Evolutionary conservation across 768 basidiomycete genomes (phyloP), one percentile per base, ranked within the genome.

Genomic region (Hydnomerulius pinastri): DNA sequence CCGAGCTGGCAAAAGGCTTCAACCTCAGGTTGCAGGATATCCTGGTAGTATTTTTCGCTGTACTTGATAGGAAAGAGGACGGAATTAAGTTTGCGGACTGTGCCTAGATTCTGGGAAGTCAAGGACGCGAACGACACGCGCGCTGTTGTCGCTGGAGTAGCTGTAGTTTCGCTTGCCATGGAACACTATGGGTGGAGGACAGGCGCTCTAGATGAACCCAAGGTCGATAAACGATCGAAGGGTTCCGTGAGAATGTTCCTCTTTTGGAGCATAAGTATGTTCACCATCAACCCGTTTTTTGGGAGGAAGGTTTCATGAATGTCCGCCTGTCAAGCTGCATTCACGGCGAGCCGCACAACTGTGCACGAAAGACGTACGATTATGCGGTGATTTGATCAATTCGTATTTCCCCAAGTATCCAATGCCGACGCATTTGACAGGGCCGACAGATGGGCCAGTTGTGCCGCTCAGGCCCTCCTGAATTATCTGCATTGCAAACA

Each of bases 61-160:
- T 95, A 96, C 61, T 84, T 85, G 65, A 95, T 88, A 23, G 93
- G 92, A 67, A 94, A 93, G 35, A 95, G 78, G 33, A 93, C 89
- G 2, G 85, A 82, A 57, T 83, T 83, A 24, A 86, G 73, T 59
- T 69, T 86, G 46, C 64, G 65, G 32, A 72, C 80, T 2, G 87
- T 86, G 44, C 92, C 92, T 39, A 94, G 71, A 70, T 94, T 96
- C 69, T 93, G 93, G 48, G 77, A 74, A 10, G 86, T 89, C 62
- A 92, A 71, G 42, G 84, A 82, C 43, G 90, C 77, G 69, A 89
- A 88, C 17, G 87, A 80, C 51, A 89, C 72, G 57, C 84, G 82
- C 50, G 72, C 37, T 27, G 44, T 23, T 25, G 51, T 27, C 12
- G 40, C 45, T 40, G 59, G 24, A 24, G 66, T 48, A 35, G 55